Evolutionary conservation across 768 basidiomycete species (phyloP).

Genomic region (Phylloporus scabripes): DNA sequence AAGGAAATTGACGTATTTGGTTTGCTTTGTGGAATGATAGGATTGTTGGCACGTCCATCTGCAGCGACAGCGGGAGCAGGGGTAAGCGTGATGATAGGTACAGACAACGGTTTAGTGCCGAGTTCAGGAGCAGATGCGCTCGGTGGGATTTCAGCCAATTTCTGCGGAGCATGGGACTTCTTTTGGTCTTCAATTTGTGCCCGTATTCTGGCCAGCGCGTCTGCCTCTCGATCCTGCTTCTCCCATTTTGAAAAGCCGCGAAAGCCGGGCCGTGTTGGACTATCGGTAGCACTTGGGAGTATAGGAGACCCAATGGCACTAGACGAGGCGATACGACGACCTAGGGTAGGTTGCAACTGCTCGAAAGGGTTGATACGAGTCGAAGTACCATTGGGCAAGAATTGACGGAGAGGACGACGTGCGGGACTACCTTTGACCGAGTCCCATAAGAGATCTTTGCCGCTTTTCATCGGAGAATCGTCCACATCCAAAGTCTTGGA

Average conservation of each 20-base stretch:
- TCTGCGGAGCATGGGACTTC: constrained; percentile 35
- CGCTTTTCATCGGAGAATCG: constrained; percentile 37
- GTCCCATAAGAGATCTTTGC: constrained; percentile 70
- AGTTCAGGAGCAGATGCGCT: constrained; percentile 22
- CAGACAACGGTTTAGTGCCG: constrained; percentile 13
- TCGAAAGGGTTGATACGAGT: constrained; percentile 50
- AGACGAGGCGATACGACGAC: constrained; percentile 41
- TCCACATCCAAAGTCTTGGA: constrained; percentile 38
- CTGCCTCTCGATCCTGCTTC: constrained; percentile 79
- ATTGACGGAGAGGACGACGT: constrained; percentile 42
- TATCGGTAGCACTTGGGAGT: constrained; percentile 40
- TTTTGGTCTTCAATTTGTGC: constrained; percentile 44
- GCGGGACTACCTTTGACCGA: constrained; percentile 44
- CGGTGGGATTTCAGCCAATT: constrained; percentile 28
- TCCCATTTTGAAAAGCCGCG: constrained; percentile 75
- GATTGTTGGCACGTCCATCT: constrained; percentile 5
- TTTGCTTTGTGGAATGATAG: constrained; percentile 11
- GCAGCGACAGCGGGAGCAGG: constrained; percentile 15
- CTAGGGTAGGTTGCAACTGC: constrained; percentile 31
- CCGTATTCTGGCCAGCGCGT: constrained; percentile 68
- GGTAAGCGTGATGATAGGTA: constrained; percentile 27
- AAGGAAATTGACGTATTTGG: constrained; percentile 12
- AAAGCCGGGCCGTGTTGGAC: constrained; percentile 44
- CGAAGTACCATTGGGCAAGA: constrained; percentile 40
- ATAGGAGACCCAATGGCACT: constrained; percentile 23